Evolutionary conservation across 306 rosid genomes (phyloP), one percentile per base, ranked within the genome.

Genomic region (Quercus alba): DNA sequence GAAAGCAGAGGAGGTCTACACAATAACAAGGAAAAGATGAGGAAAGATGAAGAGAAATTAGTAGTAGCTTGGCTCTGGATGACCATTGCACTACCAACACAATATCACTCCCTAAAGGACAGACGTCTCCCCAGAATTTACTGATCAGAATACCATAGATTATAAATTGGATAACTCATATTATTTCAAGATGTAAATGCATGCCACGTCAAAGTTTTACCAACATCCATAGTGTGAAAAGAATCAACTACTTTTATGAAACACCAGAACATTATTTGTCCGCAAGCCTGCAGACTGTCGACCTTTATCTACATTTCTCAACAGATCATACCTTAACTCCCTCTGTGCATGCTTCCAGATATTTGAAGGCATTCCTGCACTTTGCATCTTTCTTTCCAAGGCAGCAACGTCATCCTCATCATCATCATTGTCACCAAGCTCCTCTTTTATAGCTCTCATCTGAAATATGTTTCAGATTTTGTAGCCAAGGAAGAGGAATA

Each of bases 371-470:
- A 95, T 95, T 86, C 91, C 97, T 75, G 98, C 95, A 83, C 93
- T 89, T 80, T 93, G 98, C 99, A 95, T 91, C 83, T 95, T 95
- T 80, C 96, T 91, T 90, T 95, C 99, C 70, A 95, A 83, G 57
- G 93, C 86, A 57, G 89, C 97, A 52, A 95, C 88, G 75, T 95
- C 99, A 80, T 95, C 99, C 77, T 95, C 99, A 54, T 95, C 99
- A 25, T 95, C 98, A 75, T 95, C 99, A 81, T 89, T 84, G 86
- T 93, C 99, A 63, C 99, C 99, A 75, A 95, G 99, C 91, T 95
- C 99, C 84, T 95, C 99, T 82, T 95, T 95, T 81, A 95, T 95
- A 76, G 99, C 99, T 83, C 97, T 91, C 97, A 95, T 95, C 99
- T 95, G 68, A 66, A 82, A 86, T 70, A 81, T 73, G 61, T 80